Conservation (phyloP, 2,329 filamentous ascomycete genomes). For the Sporothrix variecibatus region DNA sequence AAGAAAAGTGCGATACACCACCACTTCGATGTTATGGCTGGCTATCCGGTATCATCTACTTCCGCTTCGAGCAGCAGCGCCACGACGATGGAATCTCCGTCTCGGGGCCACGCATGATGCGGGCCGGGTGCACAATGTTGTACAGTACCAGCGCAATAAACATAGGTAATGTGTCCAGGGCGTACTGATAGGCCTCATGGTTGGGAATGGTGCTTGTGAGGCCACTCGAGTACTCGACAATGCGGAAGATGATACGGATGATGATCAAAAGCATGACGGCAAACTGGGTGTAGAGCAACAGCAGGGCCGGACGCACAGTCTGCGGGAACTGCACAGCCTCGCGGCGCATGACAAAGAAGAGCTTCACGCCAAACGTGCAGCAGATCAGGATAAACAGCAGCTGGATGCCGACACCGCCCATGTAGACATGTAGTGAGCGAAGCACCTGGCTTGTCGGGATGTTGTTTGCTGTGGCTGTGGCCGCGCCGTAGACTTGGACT, state of each 20-base stretch:
- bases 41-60: neutral
- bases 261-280: constrained; percentile 21
- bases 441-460: neutral
- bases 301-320: neutral
- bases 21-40: neutral
- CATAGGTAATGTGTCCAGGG: constrained; percentile 58
- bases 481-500: constrained; percentile 46
- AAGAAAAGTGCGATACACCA: neutral
- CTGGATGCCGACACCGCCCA: constrained; percentile 27
- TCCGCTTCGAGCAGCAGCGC: constrained; percentile 14
- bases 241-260: constrained; percentile 61
- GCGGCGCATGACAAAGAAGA: constrained; percentile 33
- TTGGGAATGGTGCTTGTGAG: constrained; percentile 41
- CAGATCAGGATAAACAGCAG: constrained; percentile 42
- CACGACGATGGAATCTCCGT: constrained; percentile 45
- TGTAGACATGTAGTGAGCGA: constrained; percentile 23
- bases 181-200: constrained; percentile 50
- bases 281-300: constrained; percentile 22
- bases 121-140: constrained; percentile 51
- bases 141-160: constrained; percentile 47
- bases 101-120: constrained; percentile 47
- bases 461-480: constrained; percentile 32
- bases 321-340: constrained; percentile 29
- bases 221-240: constrained; percentile 57
- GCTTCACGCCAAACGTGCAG: constrained; percentile 39